Percentiles rank a stretch among this genome's conserved stretches.
These are phyloP conservation scores for Leishmania gerbilli DNA, from an alignment of 208 protist genomes.

Conservation along the genomic window DNA sequence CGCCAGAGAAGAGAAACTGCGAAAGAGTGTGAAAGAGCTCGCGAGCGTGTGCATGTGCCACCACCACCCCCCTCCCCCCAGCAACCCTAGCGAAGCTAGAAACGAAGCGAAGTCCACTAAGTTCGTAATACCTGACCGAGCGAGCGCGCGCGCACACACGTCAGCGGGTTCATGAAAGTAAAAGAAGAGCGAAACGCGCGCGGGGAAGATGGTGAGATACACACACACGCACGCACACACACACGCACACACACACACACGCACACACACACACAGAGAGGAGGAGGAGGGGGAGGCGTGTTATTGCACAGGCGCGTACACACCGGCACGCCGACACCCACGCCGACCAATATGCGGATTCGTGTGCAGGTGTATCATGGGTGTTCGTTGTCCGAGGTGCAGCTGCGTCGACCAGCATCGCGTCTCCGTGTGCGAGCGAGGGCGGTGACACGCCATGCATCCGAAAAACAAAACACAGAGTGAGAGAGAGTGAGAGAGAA, in stretches of 20 bases:
- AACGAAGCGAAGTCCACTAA: background rate
- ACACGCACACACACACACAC: background rate
- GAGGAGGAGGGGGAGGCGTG: background rate
- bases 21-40: background rate
- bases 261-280: background rate
- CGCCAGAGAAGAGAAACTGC: background rate
- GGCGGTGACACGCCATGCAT: background rate
- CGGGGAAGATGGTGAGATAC: background rate
- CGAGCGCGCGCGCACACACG: background rate
- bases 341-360: background rate
- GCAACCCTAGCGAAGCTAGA: background rate
- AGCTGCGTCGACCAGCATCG: too few relatives aligned
- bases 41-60: background rate
- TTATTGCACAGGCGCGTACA: background rate
- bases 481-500: background rate
- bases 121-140: background rate
- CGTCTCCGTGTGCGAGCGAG: background rate
- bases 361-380: background rate
- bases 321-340: background rate
- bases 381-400: too few relatives aligned
- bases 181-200: background rate
- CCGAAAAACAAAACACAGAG: background rate
- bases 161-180: background rate
- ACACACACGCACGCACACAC: background rate
- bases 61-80: too few relatives aligned